A percentile compares a stretch with the other conserved stretches of the same genome.
Evolutionary conservation across 768 basidiomycete species (phyloP).

Genomic region (Phallus indusiatus): DNA sequence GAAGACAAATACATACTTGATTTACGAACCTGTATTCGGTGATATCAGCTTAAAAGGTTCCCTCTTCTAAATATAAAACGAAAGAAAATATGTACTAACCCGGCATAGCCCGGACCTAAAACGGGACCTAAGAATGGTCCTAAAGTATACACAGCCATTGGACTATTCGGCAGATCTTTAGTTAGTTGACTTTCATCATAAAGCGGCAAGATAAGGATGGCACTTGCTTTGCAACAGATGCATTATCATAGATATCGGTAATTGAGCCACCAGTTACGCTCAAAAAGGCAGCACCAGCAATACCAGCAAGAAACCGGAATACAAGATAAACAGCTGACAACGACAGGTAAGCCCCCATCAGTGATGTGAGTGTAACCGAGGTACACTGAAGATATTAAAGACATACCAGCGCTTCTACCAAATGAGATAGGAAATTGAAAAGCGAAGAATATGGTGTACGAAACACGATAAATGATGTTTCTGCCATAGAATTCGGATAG

Average conservation of each 20-base stretch:
- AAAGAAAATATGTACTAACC: not conserved
- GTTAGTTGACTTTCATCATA: not conserved
- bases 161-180: not conserved
- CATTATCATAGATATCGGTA: constrained; percentile 46
- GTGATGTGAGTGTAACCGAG: not conserved
- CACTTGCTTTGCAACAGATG: constrained; percentile 33
- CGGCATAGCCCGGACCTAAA: not conserved
- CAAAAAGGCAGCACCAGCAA: constrained; percentile 48
- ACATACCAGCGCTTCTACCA: constrained; percentile 52
- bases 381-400: not conserved
- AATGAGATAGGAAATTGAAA: constrained; percentile 72
- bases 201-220: not conserved
- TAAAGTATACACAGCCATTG: not conserved
- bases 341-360: not conserved
- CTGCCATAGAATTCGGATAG: constrained; percentile 52
- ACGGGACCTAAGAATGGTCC: not conserved
- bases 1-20: not conserved
- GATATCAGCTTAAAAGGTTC: not conserved
- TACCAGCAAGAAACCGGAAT: constrained; percentile 51
- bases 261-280: constrained; percentile 55
- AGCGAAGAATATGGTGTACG: constrained; percentile 41
- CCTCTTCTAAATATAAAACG: not conserved
- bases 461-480: constrained; percentile 50
- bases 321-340: constrained; percentile 17
- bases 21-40: not conserved